These are phyloP conservation scores for Fusarium setosum DNA, from an alignment of 2,329 filamentous ascomycete species.

Conservation along the genomic window DNA sequence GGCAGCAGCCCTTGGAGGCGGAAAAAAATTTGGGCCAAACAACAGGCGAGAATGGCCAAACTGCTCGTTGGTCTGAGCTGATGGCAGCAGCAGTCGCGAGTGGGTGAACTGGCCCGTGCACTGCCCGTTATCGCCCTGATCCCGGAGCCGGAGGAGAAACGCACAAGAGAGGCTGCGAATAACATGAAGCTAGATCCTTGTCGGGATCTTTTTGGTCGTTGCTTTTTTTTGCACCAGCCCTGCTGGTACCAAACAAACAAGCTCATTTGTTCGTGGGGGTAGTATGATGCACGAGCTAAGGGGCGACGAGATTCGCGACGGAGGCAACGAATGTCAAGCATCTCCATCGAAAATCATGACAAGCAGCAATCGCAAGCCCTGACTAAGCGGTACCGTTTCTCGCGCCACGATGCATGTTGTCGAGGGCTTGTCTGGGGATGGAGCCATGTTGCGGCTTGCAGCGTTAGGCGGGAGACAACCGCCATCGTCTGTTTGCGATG, in stretches of 20 bases:
- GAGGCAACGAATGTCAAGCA: no score
- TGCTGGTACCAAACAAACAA: constrained; percentile 15
- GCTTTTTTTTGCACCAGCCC: not conserved
- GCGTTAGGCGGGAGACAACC: constrained; percentile 23
- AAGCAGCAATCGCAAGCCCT: constrained; percentile 29
- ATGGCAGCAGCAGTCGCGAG: constrained; percentile 22
- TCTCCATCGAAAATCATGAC: constrained; percentile 13
- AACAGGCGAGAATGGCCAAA: constrained; percentile 14
- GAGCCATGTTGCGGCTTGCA: constrained; percentile 16
- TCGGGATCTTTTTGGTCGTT: not conserved
- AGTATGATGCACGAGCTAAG: not conserved
- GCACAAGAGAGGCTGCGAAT: not conserved
- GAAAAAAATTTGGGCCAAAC: constrained; percentile 23
- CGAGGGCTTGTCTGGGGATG: constrained; percentile 19
- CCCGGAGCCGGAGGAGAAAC: constrained; percentile 1
- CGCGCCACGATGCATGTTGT: constrained; percentile 4
- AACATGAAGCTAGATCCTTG: constrained; percentile 20
- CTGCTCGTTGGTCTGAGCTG: constrained; percentile 23
- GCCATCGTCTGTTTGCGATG: constrained; percentile 21
- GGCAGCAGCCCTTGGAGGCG: constrained; percentile 14
- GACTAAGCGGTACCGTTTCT: constrained; percentile 20
- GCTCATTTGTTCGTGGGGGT: constrained; percentile 22
- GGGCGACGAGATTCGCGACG: no score
- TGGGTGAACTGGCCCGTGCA: constrained; percentile 35
- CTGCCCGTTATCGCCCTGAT: constrained; percentile 29